Evolutionary conservation across 768 basidiomycete genomes (phyloP), one percentile per base, ranked within the genome.

Genomic region (Lentinus brumalis): DNA sequence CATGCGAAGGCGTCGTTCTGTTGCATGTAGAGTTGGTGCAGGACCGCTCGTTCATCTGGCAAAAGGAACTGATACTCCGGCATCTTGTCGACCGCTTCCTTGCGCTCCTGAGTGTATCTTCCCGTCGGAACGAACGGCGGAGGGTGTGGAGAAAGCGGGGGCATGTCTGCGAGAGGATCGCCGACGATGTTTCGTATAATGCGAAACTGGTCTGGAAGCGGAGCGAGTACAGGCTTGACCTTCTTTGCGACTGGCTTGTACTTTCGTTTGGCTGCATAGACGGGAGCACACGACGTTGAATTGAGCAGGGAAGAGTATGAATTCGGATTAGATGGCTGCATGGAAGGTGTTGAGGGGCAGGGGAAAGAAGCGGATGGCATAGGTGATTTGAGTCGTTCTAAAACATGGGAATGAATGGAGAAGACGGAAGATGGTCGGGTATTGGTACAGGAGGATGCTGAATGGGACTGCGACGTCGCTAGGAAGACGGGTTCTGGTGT

Each of bases 1-100:
- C 76, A 83, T 0, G 79, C 77, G 38, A 83, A 76, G 0, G 60
- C 76, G 0, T 35, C 14, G 46, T 60, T 57, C 12, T 60, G 63
- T 30, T 47, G 46, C 39, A 45, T 26, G 42, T 81, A 66, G 2
- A 78, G 50, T n/a, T 77, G 66, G 32, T 77, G 70, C 1, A 74
- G 29, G 4, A 80, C 58, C 8, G 67, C 67, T 3, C 61, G 58
- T 47, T 79, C 77, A 18, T 74, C 73, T 0, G 67, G 64, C 66
- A 56, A 71, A 0, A 81, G 69, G 54, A 79, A 80, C 2, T 46
- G 60, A 0, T 50, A 55, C 10, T 31, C 35, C 14, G 63, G 59
- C 5, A 67, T 39, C 14, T 50, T 31, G 16, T 67, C 60, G 30
- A 70, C 29, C 0, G 26, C 52, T 0, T 56, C 61, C 31, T 45